Percentiles rank a stretch among this genome's conserved stretches.
phyloP scores from a whole-genome alignment of 2,329 filamentous ascomycete genomes.

The Beauveria australis region DNA sequence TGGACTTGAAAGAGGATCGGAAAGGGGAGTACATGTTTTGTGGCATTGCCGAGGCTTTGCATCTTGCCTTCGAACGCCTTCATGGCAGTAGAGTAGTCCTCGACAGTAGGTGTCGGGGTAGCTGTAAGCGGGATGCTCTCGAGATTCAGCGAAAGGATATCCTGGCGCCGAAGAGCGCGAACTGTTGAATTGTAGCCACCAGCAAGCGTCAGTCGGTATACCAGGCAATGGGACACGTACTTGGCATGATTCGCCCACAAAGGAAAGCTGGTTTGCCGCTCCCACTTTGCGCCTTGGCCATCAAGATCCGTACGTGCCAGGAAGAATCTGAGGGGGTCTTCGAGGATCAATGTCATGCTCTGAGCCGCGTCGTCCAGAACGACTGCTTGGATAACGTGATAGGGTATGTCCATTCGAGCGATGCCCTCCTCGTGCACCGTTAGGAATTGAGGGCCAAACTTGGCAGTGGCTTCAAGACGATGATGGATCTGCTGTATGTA shows the following conservation, averaged over 20 bases:
- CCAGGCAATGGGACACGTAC: conserved; percentile 33
- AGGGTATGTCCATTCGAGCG: conserved; percentile 5
- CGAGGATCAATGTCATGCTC: conserved; percentile 42
- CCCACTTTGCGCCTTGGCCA: conserved; percentile 13
- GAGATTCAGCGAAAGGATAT: conserved; percentile 19
- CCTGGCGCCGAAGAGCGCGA: conserved; percentile 17
- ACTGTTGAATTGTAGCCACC: conserved; percentile 17
- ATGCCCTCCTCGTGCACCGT: conserved; percentile 26
- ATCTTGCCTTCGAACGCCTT: conserved; percentile 25
- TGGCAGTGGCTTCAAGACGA: conserved; percentile 22
- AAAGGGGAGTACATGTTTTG: conserved; percentile 34
- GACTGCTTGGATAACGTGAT: conserved; percentile 36
- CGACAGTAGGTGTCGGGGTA: conserved; percentile 7
- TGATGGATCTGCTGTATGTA: conserved; percentile 37
- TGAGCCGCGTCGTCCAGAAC: conserved; percentile 27
- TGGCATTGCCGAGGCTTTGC: conserved; percentile 15
- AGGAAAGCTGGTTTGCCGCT: conserved; percentile 22
- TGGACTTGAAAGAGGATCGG: conserved; percentile 54
- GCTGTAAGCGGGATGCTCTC: conserved; percentile 12
- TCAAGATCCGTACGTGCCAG: conserved; percentile 10
- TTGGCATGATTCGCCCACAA: conserved; percentile 21
- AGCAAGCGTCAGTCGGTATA: conserved; percentile 31
- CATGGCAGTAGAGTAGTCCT: conserved; percentile 21
- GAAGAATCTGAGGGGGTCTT: conserved; percentile 43
- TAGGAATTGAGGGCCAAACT: conserved; percentile 35